Conservation (phyloP, 345 rosid genomes). For the Salix udensis region DNA sequence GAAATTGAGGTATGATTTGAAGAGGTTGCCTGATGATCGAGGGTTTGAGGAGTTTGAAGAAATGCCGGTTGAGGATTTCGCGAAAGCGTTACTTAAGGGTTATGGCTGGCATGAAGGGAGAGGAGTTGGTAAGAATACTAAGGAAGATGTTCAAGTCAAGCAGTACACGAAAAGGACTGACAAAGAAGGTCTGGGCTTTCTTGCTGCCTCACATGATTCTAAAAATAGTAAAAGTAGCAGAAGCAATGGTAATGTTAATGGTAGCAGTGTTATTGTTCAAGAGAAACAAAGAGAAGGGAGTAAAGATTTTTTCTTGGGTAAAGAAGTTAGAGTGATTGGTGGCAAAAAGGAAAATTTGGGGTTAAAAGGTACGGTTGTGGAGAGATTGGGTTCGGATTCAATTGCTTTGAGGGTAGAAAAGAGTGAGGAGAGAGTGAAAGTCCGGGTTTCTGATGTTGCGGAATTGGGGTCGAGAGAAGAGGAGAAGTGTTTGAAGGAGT, state of each 20-base stretch:
- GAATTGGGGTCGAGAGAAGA: conserved; percentile 67
- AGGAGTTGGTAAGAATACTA: conserved; percentile 75
- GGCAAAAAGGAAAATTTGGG: conserved; percentile 47
- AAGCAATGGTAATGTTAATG: not conserved
- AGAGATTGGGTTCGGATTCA: conserved; percentile 21
- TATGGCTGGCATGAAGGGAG: conserved; percentile 84
- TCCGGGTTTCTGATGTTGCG: conserved; percentile 47
- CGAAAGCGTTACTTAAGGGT: conserved; percentile 66
- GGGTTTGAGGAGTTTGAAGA: conserved; percentile 60
- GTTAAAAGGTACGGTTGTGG: conserved; percentile 49
- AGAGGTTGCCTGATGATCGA: conserved; percentile 59
- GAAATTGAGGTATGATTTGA: conserved; percentile 48
- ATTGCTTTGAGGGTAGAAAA: conserved; percentile 38
- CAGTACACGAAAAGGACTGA: conserved; percentile 47
- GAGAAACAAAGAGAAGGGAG: conserved; percentile 2
- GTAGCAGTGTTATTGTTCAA: not conserved
- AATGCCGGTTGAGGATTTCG: conserved; percentile 73
- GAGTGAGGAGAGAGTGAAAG: conserved; percentile 26
- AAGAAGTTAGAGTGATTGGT: conserved; percentile 52
- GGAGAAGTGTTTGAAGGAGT: conserved; percentile 51
- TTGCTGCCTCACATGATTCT: not conserved
- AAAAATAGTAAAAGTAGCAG: not conserved
- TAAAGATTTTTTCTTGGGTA: conserved; percentile 44
- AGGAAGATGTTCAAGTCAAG: conserved; percentile 61
- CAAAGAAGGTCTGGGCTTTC: conserved; percentile 60